Percentiles rank a stretch among this genome's conserved stretches.
Evolutionary conservation across 352 stramenopile genomes (phyloP).

Genomic region (Phytophthora pluvialis): DNA sequence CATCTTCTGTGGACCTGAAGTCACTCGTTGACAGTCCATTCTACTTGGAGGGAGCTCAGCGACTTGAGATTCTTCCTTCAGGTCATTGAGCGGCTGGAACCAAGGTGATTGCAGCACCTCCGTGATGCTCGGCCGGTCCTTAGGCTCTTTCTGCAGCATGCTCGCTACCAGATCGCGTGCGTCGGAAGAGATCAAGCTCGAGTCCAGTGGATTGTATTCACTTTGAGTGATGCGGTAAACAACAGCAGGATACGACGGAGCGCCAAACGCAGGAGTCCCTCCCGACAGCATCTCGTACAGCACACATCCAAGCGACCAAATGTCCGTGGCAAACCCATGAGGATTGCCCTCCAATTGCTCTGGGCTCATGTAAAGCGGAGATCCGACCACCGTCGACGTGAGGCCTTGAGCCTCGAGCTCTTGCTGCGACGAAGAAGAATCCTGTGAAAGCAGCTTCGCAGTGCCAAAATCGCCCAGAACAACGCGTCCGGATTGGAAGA

Average conservation of each 20-base stretch:
- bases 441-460: constrained; percentile 47
- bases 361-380: constrained; percentile 81
- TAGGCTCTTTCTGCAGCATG: constrained; percentile 40
- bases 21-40: not conserved
- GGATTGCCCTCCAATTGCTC: constrained; percentile 64
- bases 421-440: too few species aligned
- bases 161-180: constrained; percentile 22
- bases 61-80: not conserved
- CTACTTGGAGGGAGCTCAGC: not conserved
- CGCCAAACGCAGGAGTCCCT: constrained; percentile 65
- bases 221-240: constrained; percentile 54
- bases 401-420: constrained; percentile 20
- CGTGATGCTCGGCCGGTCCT: constrained; percentile 16
- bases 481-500: constrained; percentile 79
- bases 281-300: constrained; percentile 71
- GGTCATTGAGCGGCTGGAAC: not conserved
- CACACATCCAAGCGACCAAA: constrained; percentile 87
- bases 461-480: constrained; percentile 84
- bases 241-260: constrained; percentile 51
- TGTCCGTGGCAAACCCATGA: constrained; percentile 67
- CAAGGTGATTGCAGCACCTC: constrained; percentile 27
- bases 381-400: constrained; percentile 64
- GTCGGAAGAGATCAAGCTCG: constrained; percentile 16
- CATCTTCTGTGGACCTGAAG: not conserved
- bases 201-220: constrained; percentile 36